Base-by-base conservation (phyloP, 2,329 filamentous ascomycete genomes). In the Pleochaeta shiraiana region DNA sequence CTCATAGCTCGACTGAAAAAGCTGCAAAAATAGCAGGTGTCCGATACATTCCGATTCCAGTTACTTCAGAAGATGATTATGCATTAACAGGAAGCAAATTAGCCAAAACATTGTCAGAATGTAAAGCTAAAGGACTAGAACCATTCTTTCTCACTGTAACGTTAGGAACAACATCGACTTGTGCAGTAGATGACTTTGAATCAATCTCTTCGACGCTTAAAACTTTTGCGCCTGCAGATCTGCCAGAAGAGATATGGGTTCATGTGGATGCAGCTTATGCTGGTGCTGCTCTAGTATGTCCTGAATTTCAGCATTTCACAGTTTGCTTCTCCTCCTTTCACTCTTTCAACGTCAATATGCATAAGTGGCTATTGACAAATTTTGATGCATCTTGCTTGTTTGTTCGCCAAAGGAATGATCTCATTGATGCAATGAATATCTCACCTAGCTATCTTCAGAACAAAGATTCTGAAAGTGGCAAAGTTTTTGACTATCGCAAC, bases 301-400 rank as follows among this genome's bases (percentile, higher is more conserved):
- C 90, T 2, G 89, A 95, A 74, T 87, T 88, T 74, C 87, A 90
- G 67, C 79, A 85, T 68, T 79, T 90, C 62, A 79, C 84, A 0
- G 72, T 77, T 26, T 76, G 82, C 9, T 79, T 92, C 63, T 76
- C 78, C 1, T 76, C 78, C 26, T 90, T 95, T 72, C 88, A 95
- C 77, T 90, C 86, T 68, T 95, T 95, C 80, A 86, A 95, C 75
- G 83, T 92, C 77, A 97, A 96, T 78, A 87, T 95, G 82, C 91
- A 96, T 79, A 97, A 97, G 77, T 96, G 92, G 92, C 79, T 96
- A 60, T 83, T 96, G 21, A 90, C 90, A 65, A 95, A 95, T 75
- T 96, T 96, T 71, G 92, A 97, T 74, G 81, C 79, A 70, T 90
- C 87, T 64, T 87, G 87, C 68, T 80, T 95, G 57, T 97, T 83